Conservation (phyloP, 2,329 filamentous ascomycete species). For the Stemphylium lycopersici region DNA sequence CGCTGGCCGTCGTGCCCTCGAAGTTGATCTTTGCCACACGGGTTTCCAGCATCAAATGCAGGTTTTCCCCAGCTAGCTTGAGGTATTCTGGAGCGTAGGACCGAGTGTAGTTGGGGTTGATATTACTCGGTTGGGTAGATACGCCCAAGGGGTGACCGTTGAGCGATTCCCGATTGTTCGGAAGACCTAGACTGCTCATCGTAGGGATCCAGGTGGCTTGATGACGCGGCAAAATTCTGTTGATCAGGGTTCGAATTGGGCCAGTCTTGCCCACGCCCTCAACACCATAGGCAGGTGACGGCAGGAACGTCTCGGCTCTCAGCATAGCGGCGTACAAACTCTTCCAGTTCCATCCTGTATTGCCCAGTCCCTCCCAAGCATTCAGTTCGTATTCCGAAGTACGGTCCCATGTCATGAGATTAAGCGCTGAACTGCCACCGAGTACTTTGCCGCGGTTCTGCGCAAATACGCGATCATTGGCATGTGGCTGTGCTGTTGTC, state of each 20-base stretch:
- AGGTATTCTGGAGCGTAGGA: constrained; percentile 59
- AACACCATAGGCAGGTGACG: constrained; percentile 32
- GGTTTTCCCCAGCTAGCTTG: constrained; percentile 51
- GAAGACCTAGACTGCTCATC: constrained; percentile 54
- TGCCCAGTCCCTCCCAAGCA: constrained; percentile 39
- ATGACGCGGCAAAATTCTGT: constrained; percentile 53
- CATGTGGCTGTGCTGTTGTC: constrained; percentile 49
- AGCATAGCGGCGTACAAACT: constrained; percentile 42
- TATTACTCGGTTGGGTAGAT: constrained; percentile 58
- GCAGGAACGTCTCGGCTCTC: constrained; percentile 40
- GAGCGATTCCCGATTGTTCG: constrained; percentile 53
- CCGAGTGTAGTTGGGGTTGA: constrained; percentile 56
- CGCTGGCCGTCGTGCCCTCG: constrained; percentile 31
- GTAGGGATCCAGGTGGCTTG: constrained; percentile 55
- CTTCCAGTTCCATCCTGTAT: constrained; percentile 44
- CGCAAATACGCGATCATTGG: constrained; percentile 50
- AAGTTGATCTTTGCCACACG: constrained; percentile 51
- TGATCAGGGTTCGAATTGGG: constrained; percentile 47
- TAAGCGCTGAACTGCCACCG: constrained; percentile 56
- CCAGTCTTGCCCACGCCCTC: constrained; percentile 40
- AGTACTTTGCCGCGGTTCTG: constrained; percentile 57
- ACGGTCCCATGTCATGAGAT: constrained; percentile 49
- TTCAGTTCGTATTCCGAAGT: constrained; percentile 38
- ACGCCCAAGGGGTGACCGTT: constrained; percentile 59
- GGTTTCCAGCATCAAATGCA: constrained; percentile 49